Conservation (phyloP, 768 basidiomycete species). For the Boletus subcaerulescens region DNA sequence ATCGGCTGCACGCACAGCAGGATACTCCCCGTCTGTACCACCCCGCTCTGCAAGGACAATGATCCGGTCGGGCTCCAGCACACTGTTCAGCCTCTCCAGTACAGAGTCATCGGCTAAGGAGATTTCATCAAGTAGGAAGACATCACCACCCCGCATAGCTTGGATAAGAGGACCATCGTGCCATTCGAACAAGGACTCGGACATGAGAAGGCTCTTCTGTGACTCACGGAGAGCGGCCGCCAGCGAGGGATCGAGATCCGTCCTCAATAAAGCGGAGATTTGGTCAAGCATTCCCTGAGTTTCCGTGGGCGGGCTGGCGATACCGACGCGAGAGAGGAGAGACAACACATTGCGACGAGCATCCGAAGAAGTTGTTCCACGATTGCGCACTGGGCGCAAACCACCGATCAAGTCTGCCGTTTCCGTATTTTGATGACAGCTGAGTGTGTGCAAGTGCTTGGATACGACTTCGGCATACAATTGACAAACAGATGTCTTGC, state of each 20-base stretch:
- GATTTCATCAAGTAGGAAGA: conserved; percentile 94
- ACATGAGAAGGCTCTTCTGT: conserved; percentile 43
- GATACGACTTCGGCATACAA: conserved; percentile 67
- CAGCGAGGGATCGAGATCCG: conserved; percentile 30
- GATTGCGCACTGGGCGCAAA: conserved; percentile 83
- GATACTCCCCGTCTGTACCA: conserved; percentile 65
- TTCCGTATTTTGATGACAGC: conserved; percentile 98
- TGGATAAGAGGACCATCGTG: conserved; percentile 93
- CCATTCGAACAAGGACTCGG: conserved; percentile 93
- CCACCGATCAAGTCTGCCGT: conserved; percentile 96
- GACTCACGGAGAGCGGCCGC: conserved; percentile 38
- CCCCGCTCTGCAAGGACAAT: conserved; percentile 93
- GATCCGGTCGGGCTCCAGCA: conserved; percentile 85
- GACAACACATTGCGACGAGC: conserved; percentile 41
- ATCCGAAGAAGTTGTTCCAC: conserved; percentile 51
- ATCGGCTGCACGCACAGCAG: conserved; percentile 59
- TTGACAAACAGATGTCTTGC: conserved; percentile 97
- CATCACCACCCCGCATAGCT: conserved; percentile 81
- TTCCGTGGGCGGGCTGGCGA: conserved; percentile 27
- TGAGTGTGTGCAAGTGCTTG: conserved; percentile 68
- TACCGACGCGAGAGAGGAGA: conserved; percentile 42
- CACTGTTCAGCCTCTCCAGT: conserved; percentile 93
- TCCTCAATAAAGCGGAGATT: conserved; percentile 22
- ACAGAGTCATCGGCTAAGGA: conserved; percentile 98
- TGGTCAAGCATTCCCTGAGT: conserved; percentile 24